Base-by-base conservation (phyloP, 495 filamentous ascomycete genomes). In the Filosporella fistucella region DNA sequence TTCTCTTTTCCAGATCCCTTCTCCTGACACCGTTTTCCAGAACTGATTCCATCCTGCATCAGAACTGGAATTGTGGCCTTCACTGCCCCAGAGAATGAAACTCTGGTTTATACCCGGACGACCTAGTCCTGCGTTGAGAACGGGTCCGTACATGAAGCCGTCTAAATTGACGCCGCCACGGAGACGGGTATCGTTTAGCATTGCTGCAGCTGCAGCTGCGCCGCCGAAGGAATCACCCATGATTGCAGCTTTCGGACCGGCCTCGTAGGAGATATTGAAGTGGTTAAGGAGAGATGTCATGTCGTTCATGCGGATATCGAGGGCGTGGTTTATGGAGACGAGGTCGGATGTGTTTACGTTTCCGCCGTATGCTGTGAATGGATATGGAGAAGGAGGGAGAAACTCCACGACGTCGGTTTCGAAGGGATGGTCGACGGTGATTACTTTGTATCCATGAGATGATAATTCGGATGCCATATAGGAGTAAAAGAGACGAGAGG, bases 371-470 rank as follows among this genome's bases (percentile, higher is more conserved):
- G 42, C 39, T 3, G 43, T 16, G 14, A 46, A 20, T 11, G 47
- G 22, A 44, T 76, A 70, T 3, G 71, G 69, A n/a, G n/a, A n/a
- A n/a, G n/a, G n/a, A n/a, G n/a, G n/a, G n/a, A n/a, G n/a, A 46
- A 66, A 78, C 34, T 75, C 69, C 23, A 78, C 66, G 14, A 46
- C 14, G n/a, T n/a, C n/a, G 13, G 64, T 51, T 35, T 77, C 75
- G 52, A 74, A 74, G 1, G 74, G 59, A 41, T 71, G 65, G 46
- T 80, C 76, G 18, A 78, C 51, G 13, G 67, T 58, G 3, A 69
- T 56, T n/a, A 79, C 70, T 32, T 63, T 63, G 55, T 63, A 74
- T 33, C 75, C 75, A 14, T 59, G 49, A 46, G 68, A 72, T 6
- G 75, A 70, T n/a, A 77, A 57, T 29, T 63, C 64, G 41, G 67